Percentiles rank a stretch among this genome's conserved stretches.
Conservation (phyloP, 352 stramenopile species). For the Phytophthora nicotianae region DNA sequence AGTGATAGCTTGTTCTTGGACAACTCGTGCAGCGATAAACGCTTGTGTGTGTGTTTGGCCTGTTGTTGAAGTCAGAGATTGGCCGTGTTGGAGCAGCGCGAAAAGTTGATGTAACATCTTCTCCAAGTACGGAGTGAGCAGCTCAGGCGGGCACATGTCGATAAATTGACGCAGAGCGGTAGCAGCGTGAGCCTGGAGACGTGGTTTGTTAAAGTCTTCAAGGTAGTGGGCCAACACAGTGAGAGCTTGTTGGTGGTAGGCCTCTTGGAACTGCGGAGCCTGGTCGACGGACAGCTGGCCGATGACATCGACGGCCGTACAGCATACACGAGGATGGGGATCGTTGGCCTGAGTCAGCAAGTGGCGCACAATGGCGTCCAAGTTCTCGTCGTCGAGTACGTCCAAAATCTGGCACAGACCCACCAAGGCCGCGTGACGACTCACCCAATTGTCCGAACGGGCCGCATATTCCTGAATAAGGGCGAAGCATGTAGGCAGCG, state of each 20-base stretch:
- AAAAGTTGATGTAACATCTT: conserved; percentile 75
- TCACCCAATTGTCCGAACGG: conserved; percentile 69
- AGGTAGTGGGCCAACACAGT: conserved; percentile 71
- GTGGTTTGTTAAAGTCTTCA: conserved; percentile 58
- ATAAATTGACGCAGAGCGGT: conserved; percentile 85
- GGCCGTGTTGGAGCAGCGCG: conserved; percentile 55
- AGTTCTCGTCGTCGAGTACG: conserved; percentile 59
- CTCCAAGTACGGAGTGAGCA: conserved; percentile 80
- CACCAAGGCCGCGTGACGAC: conserved; percentile 78
- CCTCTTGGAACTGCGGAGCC: conserved; percentile 76
- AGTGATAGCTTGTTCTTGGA: conserved; percentile 83
- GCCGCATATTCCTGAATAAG: conserved; percentile 79
- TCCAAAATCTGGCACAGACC: conserved; percentile 85
- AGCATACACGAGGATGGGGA: conserved; percentile 79
- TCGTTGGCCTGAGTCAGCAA: conserved; percentile 73
- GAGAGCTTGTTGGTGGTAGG: conserved; percentile 72
- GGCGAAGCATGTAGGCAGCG: conserved; percentile 74
- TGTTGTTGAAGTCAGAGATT: conserved; percentile 12
- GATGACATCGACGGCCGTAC: conserved; percentile 84
- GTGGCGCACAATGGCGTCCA: conserved; percentile 76
- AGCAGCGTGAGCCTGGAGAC: conserved; percentile 76
- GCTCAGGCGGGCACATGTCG: conserved; percentile 71
- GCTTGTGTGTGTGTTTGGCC: conserved; percentile 25
- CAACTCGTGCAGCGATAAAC: conserved; percentile 50
- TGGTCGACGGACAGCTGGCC: conserved; percentile 83